Evolutionary conservation across 2,329 filamentous ascomycete species (phyloP).

Genomic region (Diaporthe aspalathi): DNA sequence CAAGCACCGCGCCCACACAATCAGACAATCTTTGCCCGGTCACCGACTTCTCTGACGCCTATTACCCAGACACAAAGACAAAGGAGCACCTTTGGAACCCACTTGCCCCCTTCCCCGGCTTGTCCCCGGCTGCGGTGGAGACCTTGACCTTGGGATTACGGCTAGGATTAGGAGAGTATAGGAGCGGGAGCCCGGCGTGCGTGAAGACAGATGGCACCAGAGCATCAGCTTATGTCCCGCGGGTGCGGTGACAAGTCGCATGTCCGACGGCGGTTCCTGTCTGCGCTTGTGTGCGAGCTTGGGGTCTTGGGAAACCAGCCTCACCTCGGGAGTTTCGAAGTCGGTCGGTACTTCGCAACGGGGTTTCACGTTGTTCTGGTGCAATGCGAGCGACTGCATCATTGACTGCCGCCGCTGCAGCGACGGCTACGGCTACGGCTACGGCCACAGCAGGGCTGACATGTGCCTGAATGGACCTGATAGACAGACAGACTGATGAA

Average conservation of each 20-base stretch:
- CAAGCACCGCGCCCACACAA: no score
- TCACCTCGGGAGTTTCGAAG: slow-evolving; percentile 25
- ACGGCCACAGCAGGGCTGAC: neutral
- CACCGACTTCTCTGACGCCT: slow-evolving; percentile 29
- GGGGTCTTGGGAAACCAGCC: neutral
- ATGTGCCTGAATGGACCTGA: neutral
- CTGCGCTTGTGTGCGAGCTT: neutral
- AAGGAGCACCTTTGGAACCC: slow-evolving; percentile 6
- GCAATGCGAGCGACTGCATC: neutral
- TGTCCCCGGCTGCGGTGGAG: slow-evolving; percentile 28
- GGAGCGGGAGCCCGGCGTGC: slow-evolving; percentile 1
- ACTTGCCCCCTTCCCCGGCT: slow-evolving; percentile 31
- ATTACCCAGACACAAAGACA: slow-evolving; percentile 6
- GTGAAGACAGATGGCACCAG: neutral
- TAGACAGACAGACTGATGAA: neutral
- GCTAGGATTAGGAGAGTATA: neutral
- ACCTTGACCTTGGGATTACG: neutral
- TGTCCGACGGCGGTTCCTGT: slow-evolving; percentile 5
- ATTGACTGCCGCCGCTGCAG: neutral
- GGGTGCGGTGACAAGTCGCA: neutral
- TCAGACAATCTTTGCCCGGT: slow-evolving; percentile 8
- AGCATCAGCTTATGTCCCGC: neutral
- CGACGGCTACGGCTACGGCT: no score
- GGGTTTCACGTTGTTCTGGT: slow-evolving; percentile 12
- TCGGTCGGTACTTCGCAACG: slow-evolving; percentile 12